phyloP scores from a whole-genome alignment of 2,329 filamentous ascomycete genomes.

The Colletotrichum sp. region DNA sequence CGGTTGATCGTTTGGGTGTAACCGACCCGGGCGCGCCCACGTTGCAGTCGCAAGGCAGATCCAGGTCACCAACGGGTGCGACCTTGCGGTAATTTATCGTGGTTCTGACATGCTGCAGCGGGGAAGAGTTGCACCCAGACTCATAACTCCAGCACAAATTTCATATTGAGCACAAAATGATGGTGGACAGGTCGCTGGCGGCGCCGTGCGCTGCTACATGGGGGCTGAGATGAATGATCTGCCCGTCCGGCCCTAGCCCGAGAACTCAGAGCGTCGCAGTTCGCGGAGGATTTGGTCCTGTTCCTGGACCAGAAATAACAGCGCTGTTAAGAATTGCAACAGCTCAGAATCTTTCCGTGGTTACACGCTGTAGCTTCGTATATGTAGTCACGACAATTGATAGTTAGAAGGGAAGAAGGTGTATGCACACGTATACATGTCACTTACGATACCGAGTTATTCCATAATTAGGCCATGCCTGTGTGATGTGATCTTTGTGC shows the following conservation, averaged over 20 bases:
- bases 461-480: not conserved
- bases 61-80: not conserved
- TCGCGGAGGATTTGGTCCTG: not conserved
- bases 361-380: not conserved
- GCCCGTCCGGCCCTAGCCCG: constrained; percentile 1
- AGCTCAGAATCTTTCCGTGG: not conserved
- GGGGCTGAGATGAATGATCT: not conserved
- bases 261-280: constrained; percentile 11
- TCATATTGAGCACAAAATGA: not conserved
- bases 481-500: not conserved
- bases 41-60: not conserved
- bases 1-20: not conserved
- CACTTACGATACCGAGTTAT: not conserved
- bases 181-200: not conserved
- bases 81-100: not conserved
- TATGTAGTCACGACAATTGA: not conserved
- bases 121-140: not conserved
- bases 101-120: not conserved
- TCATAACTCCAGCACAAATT: not conserved
- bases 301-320: not conserved
- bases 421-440: not conserved
- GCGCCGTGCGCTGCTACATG: not conserved
- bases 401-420: not conserved
- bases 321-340: not conserved
- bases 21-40: not conserved